Evolutionary conservation across 179 eudicot species (phyloP), one percentile per base, ranked within the genome.

Genomic region (Beta corolliflora): DNA sequence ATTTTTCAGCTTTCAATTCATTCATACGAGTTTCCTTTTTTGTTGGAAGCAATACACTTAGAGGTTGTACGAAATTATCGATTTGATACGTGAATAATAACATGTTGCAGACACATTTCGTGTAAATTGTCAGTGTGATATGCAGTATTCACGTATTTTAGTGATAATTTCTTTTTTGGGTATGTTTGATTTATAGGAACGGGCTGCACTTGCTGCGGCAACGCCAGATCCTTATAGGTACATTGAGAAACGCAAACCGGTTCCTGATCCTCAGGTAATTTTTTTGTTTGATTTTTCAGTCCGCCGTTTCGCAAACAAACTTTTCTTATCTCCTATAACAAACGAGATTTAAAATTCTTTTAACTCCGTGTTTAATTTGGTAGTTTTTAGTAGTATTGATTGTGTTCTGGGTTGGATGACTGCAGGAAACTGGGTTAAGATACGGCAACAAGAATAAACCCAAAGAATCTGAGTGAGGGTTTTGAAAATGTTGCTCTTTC

Each of bases 221-320:
- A 41, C 59, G 55, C 19, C 89, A 0, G 98, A 93, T 84, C 93
- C 88, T 44, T 86, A 90, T 71, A 85, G 91, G 36, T 93, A 93
- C 46, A 82, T 92, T 25, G 96, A 93, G 86, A 93, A 93, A 61
- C 91, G 91, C 2, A 92, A 85, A 81, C 96, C 98, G 16, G 79
- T 92, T 82, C 92, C 98, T 10, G 98, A 92, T 90, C 92, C 94
- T 75, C 97, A 93, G 94, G 95, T 92, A 21, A 6, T 18, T 21
- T 63, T 3, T 48, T 25, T 9, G 3, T 13, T 50, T 29, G 41
- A 29, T n/a, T 7, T 5, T 52, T 7, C 6, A 3, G 1, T 52
- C 41, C 3, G 41, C 41, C 41, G 2, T 36, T 5, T 53, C 41
- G 11, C n/a, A n/a, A n/a, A n/a, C n/a, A n/a, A n/a, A n/a, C n/a